Evolutionary conservation across 805 yeast genomes (phyloP), one percentile per base, ranked within the genome.

Genomic region (Ogataea trehalophila): DNA sequence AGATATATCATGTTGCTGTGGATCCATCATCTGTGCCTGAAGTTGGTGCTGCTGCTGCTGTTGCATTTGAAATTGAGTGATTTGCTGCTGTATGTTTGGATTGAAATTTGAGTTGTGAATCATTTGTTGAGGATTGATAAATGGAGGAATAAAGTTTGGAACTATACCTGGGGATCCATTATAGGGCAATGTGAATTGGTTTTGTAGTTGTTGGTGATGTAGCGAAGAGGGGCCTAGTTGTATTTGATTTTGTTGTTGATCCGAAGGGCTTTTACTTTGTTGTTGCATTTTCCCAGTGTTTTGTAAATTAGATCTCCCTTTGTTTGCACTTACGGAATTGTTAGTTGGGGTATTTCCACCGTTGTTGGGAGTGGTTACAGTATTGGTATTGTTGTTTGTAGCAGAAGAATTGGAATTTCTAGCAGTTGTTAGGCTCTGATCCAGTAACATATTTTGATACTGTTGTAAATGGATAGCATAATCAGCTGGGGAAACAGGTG

Each of bases 401-500:
- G 20, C 22, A 15, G 31, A 41, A 15, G 18, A 37, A 17, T 35
- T 34, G 7, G 31, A 26, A 13, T 26, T 26, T 26, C 31, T 26
- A 11, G 31, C 9, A 26, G 31, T 26, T 26, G 31, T 8, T 26
- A 26, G 11, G 11, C 31, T 26, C 11, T 26, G 31, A 35, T 66
- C 70, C 52, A 61, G 23, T 38, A 65, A 42, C 41, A 66, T 47
- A 37, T 60, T 62, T 31, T 65, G 68, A 42, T 65, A 66, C 40
- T 64, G 70, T 41, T 64, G 69, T 17, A 64, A 43, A 35, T 66
- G 70, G n/a, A 60, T 34, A 8, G 63, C 59, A 46, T 59, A 65
- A 38, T 66, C 68, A 6, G 60, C 55, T n/a, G 69, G 62, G 1
- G 65, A 58, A 6, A 60, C 53, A 2, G 58, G 61, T 2, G 54